Base-by-base conservation (phyloP, 192 early-diverging fungal genomes). In the Rhizoclosmatium sp. region DNA sequence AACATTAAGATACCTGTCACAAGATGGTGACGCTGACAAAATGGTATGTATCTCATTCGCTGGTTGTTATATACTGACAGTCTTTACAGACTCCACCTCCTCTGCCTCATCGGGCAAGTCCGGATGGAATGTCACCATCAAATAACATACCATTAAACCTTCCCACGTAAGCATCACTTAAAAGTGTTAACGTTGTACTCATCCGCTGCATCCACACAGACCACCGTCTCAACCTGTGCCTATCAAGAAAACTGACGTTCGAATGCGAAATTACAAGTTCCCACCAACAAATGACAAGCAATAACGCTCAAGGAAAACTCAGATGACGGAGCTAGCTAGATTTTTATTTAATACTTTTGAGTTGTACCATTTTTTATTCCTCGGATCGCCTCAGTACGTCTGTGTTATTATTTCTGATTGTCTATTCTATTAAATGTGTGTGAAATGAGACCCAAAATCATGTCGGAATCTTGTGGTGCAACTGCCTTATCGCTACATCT, bases 151-250 rank as follows among this genome's bases (percentile, higher is more conserved):
- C 70, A 44, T n/a, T 23, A 14, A 72, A 72, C 42, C 19, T 72
- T 58, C 70, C 70, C 56, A 72, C 70, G 70, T 72, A 41, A 72
- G 70, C 5, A 19, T 12, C 9, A 1, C 31, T 47, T 47, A 23
- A 42, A 16, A 1, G 16, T 48, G 12, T 69, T 69, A 7, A 21
- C 4, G 14, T 44, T 54, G 3, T 39, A 41, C n/a, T 59, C 2
- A 59, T 19, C 21, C 16, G 14, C 14, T 58, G 7, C 10, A 16
- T 41, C 10, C 48, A 39, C 54, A 51, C 31, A 72, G 70, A 10
- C 70, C 70, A 7, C 70, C 70, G 42, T 51, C 70, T 59, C 49
- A 58, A 51, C 70, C 70, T 72, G 70, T 59, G 7, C 70, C 70
- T 14, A 72, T 59, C 21, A 72, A 72, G 45, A 54, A 59, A 51